A percentile compares a stretch with the other conserved stretches of the same genome.
These are phyloP conservation scores for Saccharomyces pastorianus DNA, from an alignment of 1,139 yeast species.

Conservation along the genomic window DNA sequence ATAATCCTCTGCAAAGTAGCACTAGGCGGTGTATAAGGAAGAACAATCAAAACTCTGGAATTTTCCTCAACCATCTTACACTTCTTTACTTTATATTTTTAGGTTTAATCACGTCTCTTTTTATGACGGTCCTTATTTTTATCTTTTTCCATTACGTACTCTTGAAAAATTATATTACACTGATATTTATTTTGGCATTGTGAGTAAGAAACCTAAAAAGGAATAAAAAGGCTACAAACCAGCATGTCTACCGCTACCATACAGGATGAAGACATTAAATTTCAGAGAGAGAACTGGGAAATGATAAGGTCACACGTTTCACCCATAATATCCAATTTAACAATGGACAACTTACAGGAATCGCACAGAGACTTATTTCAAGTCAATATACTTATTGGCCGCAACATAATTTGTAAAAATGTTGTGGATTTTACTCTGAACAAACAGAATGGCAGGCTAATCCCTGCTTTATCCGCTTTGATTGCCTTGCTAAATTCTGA, in stretches of 20 bases:
- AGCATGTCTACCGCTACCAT: not conserved
- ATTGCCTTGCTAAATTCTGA: conserved; percentile 58
- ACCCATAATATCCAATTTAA: conserved; percentile 6
- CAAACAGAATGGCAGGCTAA: conserved; percentile 9
- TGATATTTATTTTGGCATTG: not conserved
- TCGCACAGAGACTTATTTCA: conserved; percentile 10
- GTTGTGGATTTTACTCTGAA: conserved; percentile 9
- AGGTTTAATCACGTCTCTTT: not conserved
- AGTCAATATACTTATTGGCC: conserved; percentile 16
- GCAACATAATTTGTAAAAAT: conserved; percentile 6
- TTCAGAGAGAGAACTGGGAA: conserved; percentile 16
- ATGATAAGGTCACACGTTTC: conserved; percentile 10
- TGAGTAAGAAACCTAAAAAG: not conserved
- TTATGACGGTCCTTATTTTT: not conserved
- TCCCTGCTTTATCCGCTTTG: conserved; percentile 52
- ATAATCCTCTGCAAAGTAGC: not conserved
- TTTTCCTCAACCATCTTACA: not conserved
- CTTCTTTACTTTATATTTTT: not conserved
- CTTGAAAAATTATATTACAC: not conserved
- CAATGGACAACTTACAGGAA: conserved; percentile 7
- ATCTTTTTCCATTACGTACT: not conserved
- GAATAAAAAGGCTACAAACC: not conserved
- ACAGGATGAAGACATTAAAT: not conserved
- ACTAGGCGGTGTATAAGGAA: not conserved
- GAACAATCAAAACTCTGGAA: not conserved